phyloP scores from a whole-genome alignment of 2,329 filamentous ascomycete genomes.

The Dothiorella sarmentorum region DNA sequence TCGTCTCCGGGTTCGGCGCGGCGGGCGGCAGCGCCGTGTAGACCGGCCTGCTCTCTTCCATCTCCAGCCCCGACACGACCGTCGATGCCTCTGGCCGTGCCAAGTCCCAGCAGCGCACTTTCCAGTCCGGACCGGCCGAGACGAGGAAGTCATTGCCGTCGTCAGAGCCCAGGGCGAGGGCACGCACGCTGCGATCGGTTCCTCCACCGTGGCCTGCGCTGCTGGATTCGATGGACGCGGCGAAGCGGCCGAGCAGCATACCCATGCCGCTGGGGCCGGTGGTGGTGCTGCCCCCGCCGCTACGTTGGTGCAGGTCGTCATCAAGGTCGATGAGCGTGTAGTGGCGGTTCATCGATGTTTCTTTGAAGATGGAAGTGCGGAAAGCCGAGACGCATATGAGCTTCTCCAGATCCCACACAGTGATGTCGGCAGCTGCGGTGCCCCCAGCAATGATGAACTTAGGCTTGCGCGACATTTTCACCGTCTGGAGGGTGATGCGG shows the following conservation, averaged over 20 bases:
- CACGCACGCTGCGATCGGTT: slow-evolving; percentile 67
- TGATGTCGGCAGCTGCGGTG: slow-evolving; percentile 82
- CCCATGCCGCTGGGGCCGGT: slow-evolving; percentile 67
- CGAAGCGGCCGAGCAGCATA: slow-evolving; percentile 66
- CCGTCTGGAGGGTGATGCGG: slow-evolving; percentile 66
- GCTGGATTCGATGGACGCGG: slow-evolving; percentile 56
- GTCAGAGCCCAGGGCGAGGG: slow-evolving; percentile 70
- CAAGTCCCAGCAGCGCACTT: slow-evolving; percentile 91
- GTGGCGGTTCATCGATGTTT: slow-evolving; percentile 26
- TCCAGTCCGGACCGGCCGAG: slow-evolving; percentile 84
- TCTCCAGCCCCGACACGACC: slow-evolving; percentile 73
- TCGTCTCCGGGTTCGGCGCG: slow-evolving; percentile 16
- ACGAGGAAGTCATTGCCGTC: slow-evolving; percentile 77
- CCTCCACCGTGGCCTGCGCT: slow-evolving; percentile 25
- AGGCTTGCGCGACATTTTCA: slow-evolving; percentile 58
- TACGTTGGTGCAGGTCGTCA: slow-evolving; percentile 50
- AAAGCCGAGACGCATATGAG: slow-evolving; percentile 85
- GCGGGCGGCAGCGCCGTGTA: slow-evolving; percentile 9
- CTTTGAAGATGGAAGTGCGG: slow-evolving; percentile 54
- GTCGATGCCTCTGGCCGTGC: slow-evolving; percentile 71
- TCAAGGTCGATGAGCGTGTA: slow-evolving; percentile 80
- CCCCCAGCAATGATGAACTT: slow-evolving; percentile 89
- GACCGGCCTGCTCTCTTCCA: slow-evolving; percentile 22
- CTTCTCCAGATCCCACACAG: slow-evolving; percentile 94
- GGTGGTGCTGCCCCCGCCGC: slow-evolving; percentile 25